Conservation (phyloP, 257 asterid species). For the Datura wrightii region DNA sequence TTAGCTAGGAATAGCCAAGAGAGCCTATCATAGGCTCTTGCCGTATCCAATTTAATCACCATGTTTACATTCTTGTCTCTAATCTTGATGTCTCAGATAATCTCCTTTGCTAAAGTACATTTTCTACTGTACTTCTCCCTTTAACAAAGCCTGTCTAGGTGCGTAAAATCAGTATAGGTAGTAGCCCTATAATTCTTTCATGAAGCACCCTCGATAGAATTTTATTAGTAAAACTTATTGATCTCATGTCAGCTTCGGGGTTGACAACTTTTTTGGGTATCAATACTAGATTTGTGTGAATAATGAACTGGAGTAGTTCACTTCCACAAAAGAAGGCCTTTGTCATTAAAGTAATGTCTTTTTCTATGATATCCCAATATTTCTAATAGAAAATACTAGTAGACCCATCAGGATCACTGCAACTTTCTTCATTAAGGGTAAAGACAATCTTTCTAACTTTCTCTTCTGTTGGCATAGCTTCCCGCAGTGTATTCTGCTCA, state of each 20-base stretch:
- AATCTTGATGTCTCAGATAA: background rate
- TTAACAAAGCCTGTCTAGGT: background rate
- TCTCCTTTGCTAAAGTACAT: background rate
- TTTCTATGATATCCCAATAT: no score
- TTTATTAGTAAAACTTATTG: background rate
- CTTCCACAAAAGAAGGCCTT: no score
- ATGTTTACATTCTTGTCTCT: background rate
- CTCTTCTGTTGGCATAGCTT: no score
- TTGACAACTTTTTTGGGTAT: background rate
- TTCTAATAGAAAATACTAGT: no score
- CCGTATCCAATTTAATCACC: background rate
- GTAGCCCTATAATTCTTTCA: background rate
- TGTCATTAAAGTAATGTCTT: no score
- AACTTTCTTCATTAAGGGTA: no score
- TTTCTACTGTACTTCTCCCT: background rate
- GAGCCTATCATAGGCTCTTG: no score
- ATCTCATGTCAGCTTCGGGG: background rate
- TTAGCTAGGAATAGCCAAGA: background rate
- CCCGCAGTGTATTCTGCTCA: no score
- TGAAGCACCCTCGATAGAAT: background rate
- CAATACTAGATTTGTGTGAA: background rate
- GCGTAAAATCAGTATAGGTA: background rate
- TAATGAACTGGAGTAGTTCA: no score
- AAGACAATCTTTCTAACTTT: no score
- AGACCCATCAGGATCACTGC: no score